Conservation (phyloP, 1,284 basidiomycete genomes). For the Fomitiporia mediterranea region DNA sequence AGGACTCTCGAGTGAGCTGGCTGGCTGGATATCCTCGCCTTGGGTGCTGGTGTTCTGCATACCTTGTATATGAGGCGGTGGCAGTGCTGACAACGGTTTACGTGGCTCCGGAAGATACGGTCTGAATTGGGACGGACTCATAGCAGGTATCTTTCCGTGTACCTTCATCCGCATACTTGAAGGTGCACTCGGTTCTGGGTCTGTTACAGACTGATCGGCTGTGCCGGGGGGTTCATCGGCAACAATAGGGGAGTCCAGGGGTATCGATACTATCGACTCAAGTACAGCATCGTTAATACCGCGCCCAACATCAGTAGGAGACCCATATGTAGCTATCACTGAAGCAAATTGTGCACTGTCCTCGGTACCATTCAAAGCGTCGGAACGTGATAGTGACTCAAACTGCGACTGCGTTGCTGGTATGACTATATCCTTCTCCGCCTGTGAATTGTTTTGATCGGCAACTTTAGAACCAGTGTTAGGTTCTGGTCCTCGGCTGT, state of each 20-base stretch:
- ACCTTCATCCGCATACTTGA: not conserved
- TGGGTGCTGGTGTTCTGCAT: not conserved
- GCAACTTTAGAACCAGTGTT: not conserved
- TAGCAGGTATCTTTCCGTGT: constrained; percentile 14
- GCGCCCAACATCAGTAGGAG: not conserved
- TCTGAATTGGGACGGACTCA: constrained; percentile 21
- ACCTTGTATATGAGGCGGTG: not conserved
- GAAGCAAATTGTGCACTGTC: not conserved
- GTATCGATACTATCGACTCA: not conserved
- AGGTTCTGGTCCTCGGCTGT: too few relatives aligned
- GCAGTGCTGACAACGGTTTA: constrained; percentile 6
- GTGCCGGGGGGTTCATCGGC: not conserved
- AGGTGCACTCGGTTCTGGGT: not conserved
- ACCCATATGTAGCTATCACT: constrained; percentile 1
- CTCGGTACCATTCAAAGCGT: not conserved
- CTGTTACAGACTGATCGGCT: not conserved
- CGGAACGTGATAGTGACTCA: not conserved
- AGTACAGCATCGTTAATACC: not conserved
- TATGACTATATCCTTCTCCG: constrained; percentile 2
- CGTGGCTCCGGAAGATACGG: constrained; percentile 10
- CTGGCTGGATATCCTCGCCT: not conserved
- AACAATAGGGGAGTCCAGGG: not conserved
- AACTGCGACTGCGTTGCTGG: constrained; percentile 17
- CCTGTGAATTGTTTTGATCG: not conserved
- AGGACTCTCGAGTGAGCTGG: constrained; percentile 17